Evolutionary conservation across 441 rosid genomes (phyloP).

Genomic region (Populus hybrid): DNA sequence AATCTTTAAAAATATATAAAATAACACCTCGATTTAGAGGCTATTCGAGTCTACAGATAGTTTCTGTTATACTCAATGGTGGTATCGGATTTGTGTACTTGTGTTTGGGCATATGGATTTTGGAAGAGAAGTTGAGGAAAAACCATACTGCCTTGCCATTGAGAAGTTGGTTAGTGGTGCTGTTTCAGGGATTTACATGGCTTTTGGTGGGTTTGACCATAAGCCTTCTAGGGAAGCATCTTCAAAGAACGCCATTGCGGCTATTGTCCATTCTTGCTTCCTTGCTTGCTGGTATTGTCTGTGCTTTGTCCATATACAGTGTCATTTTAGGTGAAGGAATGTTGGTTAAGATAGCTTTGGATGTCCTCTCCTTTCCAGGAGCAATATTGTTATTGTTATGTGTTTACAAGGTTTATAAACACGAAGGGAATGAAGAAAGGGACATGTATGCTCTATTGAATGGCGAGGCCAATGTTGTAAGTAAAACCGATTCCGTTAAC

Average conservation of each 20-base stretch:
- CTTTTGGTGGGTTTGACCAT: slow-evolving; percentile 44
- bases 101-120: slow-evolving; percentile 50
- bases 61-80: slow-evolving; percentile 62
- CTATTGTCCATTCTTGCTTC: slow-evolving; percentile 52
- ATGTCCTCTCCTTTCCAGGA: too few relatives aligned
- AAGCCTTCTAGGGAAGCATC: slow-evolving; percentile 40
- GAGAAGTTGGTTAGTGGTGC: slow-evolving; percentile 40
- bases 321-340: too few relatives aligned
- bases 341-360: too few relatives aligned
- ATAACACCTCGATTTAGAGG: slow-evolving; percentile 30
- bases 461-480: too few relatives aligned
- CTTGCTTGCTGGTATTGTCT: slow-evolving; percentile 47
- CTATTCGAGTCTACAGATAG: slow-evolving; percentile 38
- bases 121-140: slow-evolving; percentile 58
- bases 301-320: too few relatives aligned
- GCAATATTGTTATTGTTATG: too few relatives aligned
- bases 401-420: too few relatives aligned
- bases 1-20: slow-evolving; percentile 23
- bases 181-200: slow-evolving; percentile 75
- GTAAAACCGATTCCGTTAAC: too few relatives aligned
- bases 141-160: slow-evolving; percentile 43
- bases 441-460: too few relatives aligned
- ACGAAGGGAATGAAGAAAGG: too few relatives aligned
- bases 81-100: slow-evolving; percentile 62
- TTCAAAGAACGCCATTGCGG: slow-evolving; percentile 40